phyloP scores from a whole-genome alignment of 352 stramenopile species.

The Stramenopiles sp. region DNA sequence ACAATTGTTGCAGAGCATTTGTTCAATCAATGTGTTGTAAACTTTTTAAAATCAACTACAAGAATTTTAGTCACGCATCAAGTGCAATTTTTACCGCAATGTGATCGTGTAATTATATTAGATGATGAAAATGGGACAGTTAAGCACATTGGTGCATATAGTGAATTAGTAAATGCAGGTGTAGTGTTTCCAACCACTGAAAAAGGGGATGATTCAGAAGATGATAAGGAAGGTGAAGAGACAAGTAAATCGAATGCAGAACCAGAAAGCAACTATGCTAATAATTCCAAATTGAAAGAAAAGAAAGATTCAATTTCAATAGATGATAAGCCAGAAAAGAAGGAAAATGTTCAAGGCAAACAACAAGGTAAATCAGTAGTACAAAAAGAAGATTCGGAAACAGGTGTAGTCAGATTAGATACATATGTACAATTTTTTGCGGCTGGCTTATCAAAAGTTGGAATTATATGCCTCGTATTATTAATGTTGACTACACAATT shows the following conservation, averaged over 20 bases:
- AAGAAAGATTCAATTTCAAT: too few species aligned
- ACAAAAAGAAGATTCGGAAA: background rate
- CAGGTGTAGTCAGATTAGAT: background rate
- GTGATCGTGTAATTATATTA: background rate
- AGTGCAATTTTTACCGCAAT: background rate
- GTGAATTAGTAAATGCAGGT: background rate
- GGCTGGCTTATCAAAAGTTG: background rate
- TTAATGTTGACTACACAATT: background rate
- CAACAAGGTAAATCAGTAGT: background rate
- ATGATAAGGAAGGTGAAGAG: background rate
- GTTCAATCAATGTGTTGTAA: slow-evolving; percentile 68
- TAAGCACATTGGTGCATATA: background rate
- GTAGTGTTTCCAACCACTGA: background rate
- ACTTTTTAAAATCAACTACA: background rate
- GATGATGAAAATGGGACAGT: background rate
- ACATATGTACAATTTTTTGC: background rate
- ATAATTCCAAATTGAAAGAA: too few species aligned
- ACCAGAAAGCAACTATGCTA: too few species aligned
- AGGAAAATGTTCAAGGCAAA: background rate
- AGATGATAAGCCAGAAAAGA: too few species aligned
- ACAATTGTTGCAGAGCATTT: slow-evolving; percentile 81
- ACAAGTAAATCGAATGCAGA: background rate
- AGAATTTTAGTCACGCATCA: background rate
- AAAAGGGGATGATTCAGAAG: background rate
- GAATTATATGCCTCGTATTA: background rate